A percentile compares a stretch with the other conserved stretches of the same genome.
Evolutionary conservation across 2,329 filamentous ascomycete genomes (phyloP).

Genomic region (Xylariaceae sp.): DNA sequence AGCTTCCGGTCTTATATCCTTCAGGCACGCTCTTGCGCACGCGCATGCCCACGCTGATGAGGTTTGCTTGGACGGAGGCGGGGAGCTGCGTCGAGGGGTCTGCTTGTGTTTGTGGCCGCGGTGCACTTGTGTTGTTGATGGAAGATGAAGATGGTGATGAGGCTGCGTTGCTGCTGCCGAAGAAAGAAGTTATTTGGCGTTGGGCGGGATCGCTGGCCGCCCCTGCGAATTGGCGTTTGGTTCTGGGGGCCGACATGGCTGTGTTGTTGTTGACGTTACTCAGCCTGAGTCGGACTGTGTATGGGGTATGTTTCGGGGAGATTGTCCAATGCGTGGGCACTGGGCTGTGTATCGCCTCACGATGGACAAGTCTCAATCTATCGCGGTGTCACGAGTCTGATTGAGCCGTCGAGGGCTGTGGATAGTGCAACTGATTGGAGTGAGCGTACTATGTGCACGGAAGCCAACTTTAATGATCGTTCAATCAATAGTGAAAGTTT

Average conservation of each 20-base stretch:
- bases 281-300: not conserved
- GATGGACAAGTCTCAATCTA: slow-evolving; percentile 5
- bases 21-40: slow-evolving; percentile 90
- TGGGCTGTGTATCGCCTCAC: slow-evolving; percentile 5
- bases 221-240: slow-evolving; percentile 60
- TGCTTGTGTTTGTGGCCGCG: slow-evolving; percentile 3
- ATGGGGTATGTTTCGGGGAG: slow-evolving; percentile 6
- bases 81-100: slow-evolving; percentile 51
- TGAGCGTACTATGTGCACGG: no score
- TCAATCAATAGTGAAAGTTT: no score
- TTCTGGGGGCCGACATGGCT: slow-evolving; percentile 48
- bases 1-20: slow-evolving; percentile 77
- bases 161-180: slow-evolving; percentile 29
- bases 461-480: no score
- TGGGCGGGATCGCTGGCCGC: slow-evolving; percentile 54
- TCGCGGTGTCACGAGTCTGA: no score
- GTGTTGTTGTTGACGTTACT: no score
- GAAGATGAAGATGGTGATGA: slow-evolving; percentile 30
- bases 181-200: slow-evolving; percentile 62
- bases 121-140: slow-evolving; percentile 8
- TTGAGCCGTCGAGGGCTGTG: no score
- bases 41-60: slow-evolving; percentile 92
- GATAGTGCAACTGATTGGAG: no score
- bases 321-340: slow-evolving; percentile 4
- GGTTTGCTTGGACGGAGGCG: slow-evolving; percentile 66